Conservation (phyloP, 108 stramenopile species). For the Nitzschia sp. region DNA sequence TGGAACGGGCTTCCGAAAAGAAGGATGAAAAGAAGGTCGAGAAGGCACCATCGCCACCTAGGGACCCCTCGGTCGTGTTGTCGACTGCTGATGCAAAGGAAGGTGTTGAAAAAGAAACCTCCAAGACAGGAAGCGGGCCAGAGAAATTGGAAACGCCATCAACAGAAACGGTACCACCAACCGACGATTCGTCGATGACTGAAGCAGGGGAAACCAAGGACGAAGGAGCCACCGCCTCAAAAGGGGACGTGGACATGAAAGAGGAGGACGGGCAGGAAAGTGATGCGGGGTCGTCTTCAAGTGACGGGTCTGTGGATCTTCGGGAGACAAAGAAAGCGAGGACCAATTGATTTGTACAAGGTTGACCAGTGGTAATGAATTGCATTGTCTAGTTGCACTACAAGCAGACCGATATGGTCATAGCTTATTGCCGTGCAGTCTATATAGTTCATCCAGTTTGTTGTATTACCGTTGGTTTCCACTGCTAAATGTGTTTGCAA, state of each 20-base stretch:
- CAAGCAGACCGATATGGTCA: neutral
- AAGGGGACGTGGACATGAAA: conserved; percentile 1
- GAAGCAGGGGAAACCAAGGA: neutral
- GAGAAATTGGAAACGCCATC: neutral
- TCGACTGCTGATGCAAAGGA: neutral
- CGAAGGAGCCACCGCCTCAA: neutral
- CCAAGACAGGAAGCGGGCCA: neutral
- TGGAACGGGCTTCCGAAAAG: neutral
- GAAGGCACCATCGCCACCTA: no score
- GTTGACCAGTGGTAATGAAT: no score
- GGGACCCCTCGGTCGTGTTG: no score
- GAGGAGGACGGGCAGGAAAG: neutral
- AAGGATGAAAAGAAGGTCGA: no score
- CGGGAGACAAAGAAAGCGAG: conserved; percentile 21
- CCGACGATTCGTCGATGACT: neutral
- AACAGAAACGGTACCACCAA: neutral
- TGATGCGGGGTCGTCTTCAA: conserved; percentile 20
- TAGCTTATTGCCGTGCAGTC: neutral
- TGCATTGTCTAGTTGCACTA: neutral
- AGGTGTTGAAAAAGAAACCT: conserved; percentile 10
- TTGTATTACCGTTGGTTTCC: neutral
- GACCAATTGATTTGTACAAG: neutral
- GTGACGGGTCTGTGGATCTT: conserved; percentile 32
- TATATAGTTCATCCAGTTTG: neutral
- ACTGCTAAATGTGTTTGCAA: neutral